phyloP scores from a whole-genome alignment of 148 eudicot species.

The Bassia scoparia region DNA sequence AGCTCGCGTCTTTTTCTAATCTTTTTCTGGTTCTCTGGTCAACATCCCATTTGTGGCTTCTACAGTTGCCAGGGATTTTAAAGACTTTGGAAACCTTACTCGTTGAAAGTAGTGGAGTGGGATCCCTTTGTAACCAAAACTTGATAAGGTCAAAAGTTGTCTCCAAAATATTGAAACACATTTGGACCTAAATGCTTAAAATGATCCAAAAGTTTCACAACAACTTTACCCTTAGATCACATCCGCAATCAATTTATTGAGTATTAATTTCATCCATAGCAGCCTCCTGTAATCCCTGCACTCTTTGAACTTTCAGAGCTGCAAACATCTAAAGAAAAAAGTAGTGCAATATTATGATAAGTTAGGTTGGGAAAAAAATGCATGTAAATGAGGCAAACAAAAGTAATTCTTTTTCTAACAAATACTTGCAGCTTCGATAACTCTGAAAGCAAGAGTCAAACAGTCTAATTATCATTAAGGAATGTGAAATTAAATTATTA shows the following conservation, averaged over 20 bases:
- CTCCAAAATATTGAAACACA: constrained; percentile 93
- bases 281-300: constrained; percentile 85
- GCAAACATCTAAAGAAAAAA: constrained; percentile 54
- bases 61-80: constrained; percentile 43
- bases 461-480: background rate
- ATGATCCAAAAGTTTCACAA: constrained; percentile 91
- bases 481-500: too few relatives aligned
- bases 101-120: constrained; percentile 57
- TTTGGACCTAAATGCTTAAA: constrained; percentile 95
- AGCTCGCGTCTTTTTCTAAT: constrained; percentile 65
- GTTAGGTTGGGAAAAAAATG: background rate
- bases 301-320: constrained; percentile 93
- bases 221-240: constrained; percentile 78
- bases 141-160: constrained; percentile 87
- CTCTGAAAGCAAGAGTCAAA: background rate
- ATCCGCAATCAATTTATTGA: constrained; percentile 82
- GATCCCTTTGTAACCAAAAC: constrained; percentile 77
- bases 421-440: background rate
- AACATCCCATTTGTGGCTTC: constrained; percentile 47
- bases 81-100: constrained; percentile 40
- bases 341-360: background rate
- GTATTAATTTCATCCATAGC: constrained; percentile 94
- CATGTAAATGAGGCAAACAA: background rate
- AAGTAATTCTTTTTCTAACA: background rate
- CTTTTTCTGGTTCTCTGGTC: constrained; percentile 87